Percentiles rank a stretch among this genome's conserved stretches.
phyloP scores from a whole-genome alignment of 257 asterid genomes.

The Galeopsis tetrahit region DNA sequence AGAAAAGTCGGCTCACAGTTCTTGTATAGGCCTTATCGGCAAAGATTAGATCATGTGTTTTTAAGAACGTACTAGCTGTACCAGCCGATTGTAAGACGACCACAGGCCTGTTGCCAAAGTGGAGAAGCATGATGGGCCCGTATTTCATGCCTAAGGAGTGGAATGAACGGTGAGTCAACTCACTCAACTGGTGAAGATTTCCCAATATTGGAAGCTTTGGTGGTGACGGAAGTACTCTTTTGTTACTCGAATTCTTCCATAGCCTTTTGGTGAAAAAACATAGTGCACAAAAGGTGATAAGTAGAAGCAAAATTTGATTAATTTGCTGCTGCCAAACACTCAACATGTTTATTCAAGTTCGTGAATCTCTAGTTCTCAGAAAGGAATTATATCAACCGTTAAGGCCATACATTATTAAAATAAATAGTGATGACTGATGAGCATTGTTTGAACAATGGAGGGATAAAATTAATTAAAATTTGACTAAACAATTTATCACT shows the following conservation, averaged over 20 bases:
- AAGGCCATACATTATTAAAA: constrained; percentile 17
- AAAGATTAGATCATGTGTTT: constrained; percentile 43
- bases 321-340: constrained; percentile 3
- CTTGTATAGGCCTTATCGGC: constrained; percentile 41
- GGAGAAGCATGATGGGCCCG: constrained; percentile 62
- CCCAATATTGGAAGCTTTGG: constrained; percentile 58
- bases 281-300: constrained; percentile 11
- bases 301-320: constrained; percentile 3
- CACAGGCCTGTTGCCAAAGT: constrained; percentile 45
- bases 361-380: neutral
- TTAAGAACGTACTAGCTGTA: constrained; percentile 50
- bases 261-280: constrained; percentile 29
- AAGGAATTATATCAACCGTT: constrained; percentile 27
- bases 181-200: constrained; percentile 55
- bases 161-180: constrained; percentile 45
- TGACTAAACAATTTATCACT: too few relatives aligned
- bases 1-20: constrained; percentile 30
- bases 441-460: too few relatives aligned
- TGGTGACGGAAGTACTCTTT: constrained; percentile 54
- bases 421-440: too few relatives aligned
- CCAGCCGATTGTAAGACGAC: constrained; percentile 47
- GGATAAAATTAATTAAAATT: too few relatives aligned
- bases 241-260: neutral
- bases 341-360: constrained; percentile 26
- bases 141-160: constrained; percentile 42